Evolutionary conservation across 169 alveolate species (phyloP), one percentile per base, ranked within the genome.

Genomic region (Plasmodium sp.): DNA sequence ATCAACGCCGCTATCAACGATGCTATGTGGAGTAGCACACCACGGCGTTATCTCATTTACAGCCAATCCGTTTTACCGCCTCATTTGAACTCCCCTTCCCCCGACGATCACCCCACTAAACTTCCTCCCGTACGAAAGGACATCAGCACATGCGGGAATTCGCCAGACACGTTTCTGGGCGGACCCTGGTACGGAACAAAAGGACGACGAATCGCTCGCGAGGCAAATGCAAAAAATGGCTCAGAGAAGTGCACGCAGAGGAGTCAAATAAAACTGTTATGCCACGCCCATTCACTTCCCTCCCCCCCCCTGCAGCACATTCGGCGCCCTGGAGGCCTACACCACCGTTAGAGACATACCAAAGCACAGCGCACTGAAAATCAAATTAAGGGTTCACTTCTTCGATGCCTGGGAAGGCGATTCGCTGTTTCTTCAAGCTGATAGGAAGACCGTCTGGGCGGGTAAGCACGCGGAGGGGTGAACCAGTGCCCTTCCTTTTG

Each of bases 361-460:
- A 33, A 56, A 48, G 33, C 97, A 96, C 74, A 81, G 81, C n/a
- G 93, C 81, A 45, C 84, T 95, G 80, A 95, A 94, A 56, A 48
- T 96, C 2, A 96, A 96, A 33, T 95, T 96, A n/a, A 86, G 97
- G 33, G 95, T 97, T 54, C 97, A 97, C 92, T 97, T 97, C 67
- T 96, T 97, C 73, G 98, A 97, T 83, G 91, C 67, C 27, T 97
- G 98, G 98, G 94, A 95, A 84, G 98, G 98, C 6, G 97, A 97
- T 81, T 79, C 96, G 18, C 84, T 96, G 1, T 93, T 81, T 79
- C 58, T 97, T 48, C 96, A 94, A 94, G 96, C 96, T 33, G 96
- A 97, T 80, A 84, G 95, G 71, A 85, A 93, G 36, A 84, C 83
- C 22, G 91, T 97, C 5, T 97, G 98, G 98, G 77, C 96, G 33